Evolutionary conservation across 2,329 filamentous ascomycete genomes (phyloP).

Genomic region (Lachnum nothofagi): DNA sequence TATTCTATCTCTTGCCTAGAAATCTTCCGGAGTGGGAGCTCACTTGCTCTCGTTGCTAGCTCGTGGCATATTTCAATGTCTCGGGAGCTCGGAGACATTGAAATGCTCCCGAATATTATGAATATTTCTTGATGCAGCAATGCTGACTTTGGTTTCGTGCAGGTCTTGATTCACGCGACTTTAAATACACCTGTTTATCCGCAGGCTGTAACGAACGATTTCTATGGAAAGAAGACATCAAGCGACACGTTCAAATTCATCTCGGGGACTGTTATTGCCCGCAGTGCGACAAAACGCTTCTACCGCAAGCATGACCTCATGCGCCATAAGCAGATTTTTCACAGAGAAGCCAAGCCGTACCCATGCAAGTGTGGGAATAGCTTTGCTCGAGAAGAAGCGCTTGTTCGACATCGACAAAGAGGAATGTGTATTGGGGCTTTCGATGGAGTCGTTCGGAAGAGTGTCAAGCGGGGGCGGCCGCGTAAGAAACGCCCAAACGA

Average conservation of each 20-base stretch:
- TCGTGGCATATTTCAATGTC: too few species aligned
- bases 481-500: conserved; percentile 55
- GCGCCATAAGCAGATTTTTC: conserved; percentile 94
- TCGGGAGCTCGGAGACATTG: too few species aligned
- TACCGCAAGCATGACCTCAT: conserved; percentile 96
- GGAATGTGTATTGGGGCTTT: conserved; percentile 97
- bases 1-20: too few species aligned
- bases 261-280: conserved; percentile 92
- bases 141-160: too few species aligned
- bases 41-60: too few species aligned
- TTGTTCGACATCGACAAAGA: conserved; percentile 88
- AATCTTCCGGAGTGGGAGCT: too few species aligned
- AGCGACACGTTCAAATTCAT: conserved; percentile 96
- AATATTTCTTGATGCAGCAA: too few species aligned
- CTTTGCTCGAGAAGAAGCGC: conserved; percentile 90
- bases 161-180: conserved; percentile 66
- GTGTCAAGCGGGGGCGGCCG: conserved; percentile 61
- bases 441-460: conserved; percentile 67
- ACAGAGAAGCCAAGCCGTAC: conserved; percentile 92
- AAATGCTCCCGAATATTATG: too few species aligned
- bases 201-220: conserved; percentile 82
- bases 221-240: conserved; percentile 97
- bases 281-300: conserved; percentile 88
- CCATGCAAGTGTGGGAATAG: conserved; percentile 90
- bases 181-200: conserved; percentile 74